These are phyloP conservation scores for Diaporthe aspalathi DNA, from an alignment of 2,329 filamentous ascomycete genomes.

Conservation along the genomic window DNA sequence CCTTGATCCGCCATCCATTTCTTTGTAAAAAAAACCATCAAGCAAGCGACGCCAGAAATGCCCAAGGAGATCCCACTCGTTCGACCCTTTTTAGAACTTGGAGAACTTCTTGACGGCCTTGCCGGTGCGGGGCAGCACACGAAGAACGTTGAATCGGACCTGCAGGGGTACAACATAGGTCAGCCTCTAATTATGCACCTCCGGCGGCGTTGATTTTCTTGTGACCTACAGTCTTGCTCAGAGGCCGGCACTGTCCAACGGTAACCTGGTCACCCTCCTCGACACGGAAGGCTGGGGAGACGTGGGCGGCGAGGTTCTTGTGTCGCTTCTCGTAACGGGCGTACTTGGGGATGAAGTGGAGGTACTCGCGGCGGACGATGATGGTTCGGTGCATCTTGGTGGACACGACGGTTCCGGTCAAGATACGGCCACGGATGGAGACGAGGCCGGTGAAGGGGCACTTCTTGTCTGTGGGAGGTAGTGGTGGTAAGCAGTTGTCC, in stretches of 20 bases:
- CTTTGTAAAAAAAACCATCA: constrained; percentile 48
- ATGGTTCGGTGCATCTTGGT: constrained; percentile 99
- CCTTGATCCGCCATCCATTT: constrained; percentile 48
- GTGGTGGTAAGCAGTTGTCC: constrained; percentile 39
- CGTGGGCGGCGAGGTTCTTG: constrained; percentile 99
- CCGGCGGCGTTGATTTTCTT: background rate
- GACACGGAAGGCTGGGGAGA: constrained; percentile 99
- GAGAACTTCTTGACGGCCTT: constrained; percentile 97
- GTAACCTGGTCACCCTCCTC: constrained; percentile 99
- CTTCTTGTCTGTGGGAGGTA: constrained; percentile 89
- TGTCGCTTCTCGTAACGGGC: constrained; percentile 99
- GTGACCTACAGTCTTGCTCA: constrained; percentile 96
- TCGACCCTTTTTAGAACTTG: constrained; percentile 85
- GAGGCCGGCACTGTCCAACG: constrained; percentile 98
- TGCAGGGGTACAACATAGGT: constrained; percentile 51
- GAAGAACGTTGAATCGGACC: constrained; percentile 99
- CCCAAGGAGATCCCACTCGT: constrained; percentile 45
- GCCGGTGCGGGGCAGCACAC: constrained; percentile 96
- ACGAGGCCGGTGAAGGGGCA: constrained; percentile 99
- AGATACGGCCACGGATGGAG: constrained; percentile 99
- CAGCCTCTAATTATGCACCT: constrained; percentile 36
- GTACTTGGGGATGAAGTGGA: constrained; percentile 99
- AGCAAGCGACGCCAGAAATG: constrained; percentile 51
- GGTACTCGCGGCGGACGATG: constrained; percentile 99
- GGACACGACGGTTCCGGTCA: constrained; percentile 98